These are phyloP conservation scores for Vicia sativa DNA, from an alignment of 306 rosid genomes.

Conservation along the genomic window DNA sequence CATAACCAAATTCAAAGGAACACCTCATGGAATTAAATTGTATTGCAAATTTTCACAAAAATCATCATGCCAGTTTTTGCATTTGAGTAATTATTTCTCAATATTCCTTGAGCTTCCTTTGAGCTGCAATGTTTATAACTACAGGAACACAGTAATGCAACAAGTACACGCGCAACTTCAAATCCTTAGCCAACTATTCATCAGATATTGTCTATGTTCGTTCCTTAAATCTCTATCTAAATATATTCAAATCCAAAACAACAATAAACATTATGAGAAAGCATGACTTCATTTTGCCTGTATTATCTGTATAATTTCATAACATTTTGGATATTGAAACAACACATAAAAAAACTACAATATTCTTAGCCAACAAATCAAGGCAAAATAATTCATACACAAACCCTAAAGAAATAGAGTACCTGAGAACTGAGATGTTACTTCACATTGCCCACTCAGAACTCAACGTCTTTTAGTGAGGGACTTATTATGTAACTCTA, in stretches of 20 bases:
- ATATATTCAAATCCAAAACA: constrained; percentile 24
- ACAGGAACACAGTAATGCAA: no score
- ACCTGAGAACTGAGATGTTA: constrained; percentile 34
- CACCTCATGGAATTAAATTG: no score
- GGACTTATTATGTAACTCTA: constrained; percentile 70
- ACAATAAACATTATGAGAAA: neutral
- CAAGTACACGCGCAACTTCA: no score
- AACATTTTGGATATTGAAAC: constrained; percentile 7
- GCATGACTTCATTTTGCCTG: neutral
- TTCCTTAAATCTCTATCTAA: constrained; percentile 7
- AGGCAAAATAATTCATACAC: neutral
- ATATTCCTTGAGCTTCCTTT: no score
- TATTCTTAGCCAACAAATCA: constrained; percentile 9
- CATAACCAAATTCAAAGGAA: no score
- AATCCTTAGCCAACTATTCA: no score
- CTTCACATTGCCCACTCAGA: constrained; percentile 27
- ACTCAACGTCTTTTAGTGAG: constrained; percentile 45
- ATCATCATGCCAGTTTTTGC: no score
- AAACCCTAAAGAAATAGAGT: constrained; percentile 25
- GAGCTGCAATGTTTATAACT: no score
- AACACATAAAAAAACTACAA: neutral
- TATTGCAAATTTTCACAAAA: no score
- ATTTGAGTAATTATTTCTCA: no score
- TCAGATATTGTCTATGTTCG: neutral
- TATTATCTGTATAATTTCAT: constrained; percentile 40